Evolutionary conservation across 1,139 yeast genomes (phyloP).

Genomic region (Yarrowia galli): DNA sequence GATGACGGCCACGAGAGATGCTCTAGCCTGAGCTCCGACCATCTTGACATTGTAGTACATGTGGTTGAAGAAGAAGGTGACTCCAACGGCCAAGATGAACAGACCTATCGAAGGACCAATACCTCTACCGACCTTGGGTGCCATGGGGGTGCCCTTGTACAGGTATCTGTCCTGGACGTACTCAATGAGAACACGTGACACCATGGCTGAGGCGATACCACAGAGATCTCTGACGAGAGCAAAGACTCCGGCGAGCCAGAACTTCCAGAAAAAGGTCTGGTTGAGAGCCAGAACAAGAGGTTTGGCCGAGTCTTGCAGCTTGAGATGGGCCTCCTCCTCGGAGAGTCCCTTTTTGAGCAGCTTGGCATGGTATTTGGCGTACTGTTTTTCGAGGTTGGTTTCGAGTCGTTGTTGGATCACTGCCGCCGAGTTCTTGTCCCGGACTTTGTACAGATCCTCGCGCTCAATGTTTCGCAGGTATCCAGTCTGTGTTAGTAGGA

Average conservation of each 20-base stretch:
- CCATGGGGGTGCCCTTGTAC: constrained; percentile 32
- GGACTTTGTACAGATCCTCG: constrained; percentile 65
- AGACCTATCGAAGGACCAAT: constrained; percentile 30
- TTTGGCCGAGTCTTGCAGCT: constrained; percentile 24
- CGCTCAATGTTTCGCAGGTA: constrained; percentile 71
- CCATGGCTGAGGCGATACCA: constrained; percentile 39
- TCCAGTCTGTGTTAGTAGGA: constrained; percentile 56
- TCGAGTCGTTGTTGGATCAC: constrained; percentile 54
- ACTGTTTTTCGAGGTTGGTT: constrained; percentile 48
- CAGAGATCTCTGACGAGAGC: constrained; percentile 18
- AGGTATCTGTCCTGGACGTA: constrained; percentile 17
- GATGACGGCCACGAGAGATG: constrained; percentile 55
- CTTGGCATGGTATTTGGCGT: constrained; percentile 17
- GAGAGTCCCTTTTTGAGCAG: constrained; percentile 49
- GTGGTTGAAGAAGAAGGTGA: constrained; percentile 33
- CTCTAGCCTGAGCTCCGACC: constrained; percentile 57
- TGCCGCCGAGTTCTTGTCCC: constrained; percentile 60
- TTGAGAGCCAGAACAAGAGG: constrained; percentile 57
- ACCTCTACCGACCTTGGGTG: constrained; percentile 37
- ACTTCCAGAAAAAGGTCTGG: constrained; percentile 63
- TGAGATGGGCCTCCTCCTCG: constrained; percentile 48
- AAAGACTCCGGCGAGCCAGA: constrained; percentile 54
- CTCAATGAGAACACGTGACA: constrained; percentile 23
- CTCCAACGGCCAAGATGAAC: constrained; percentile 26
- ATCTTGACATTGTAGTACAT: constrained; percentile 36